Conservation (phyloP, 805 yeast genomes). For the Clavispora fructus region DNA sequence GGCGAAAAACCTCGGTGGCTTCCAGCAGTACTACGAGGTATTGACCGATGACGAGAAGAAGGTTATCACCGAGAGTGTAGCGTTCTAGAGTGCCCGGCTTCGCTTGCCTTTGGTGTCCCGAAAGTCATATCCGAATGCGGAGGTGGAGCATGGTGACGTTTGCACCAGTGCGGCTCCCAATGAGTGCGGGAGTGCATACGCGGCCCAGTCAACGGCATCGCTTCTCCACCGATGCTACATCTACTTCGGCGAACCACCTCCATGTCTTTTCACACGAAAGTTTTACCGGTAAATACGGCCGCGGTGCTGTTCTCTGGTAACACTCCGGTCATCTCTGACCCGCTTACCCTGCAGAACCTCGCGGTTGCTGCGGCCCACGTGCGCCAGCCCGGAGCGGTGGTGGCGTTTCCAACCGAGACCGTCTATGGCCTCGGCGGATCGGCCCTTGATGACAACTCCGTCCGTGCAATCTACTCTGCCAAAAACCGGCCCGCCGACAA, state of each 20-base stretch:
- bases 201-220: not conserved
- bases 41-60: slow-evolving; percentile 52
- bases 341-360: slow-evolving; percentile 47
- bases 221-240: not conserved
- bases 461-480: slow-evolving; percentile 72
- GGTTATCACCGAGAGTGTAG: slow-evolving; percentile 44
- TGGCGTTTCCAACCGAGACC: slow-evolving; percentile 96
- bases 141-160: not conserved
- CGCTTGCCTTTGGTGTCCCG: too few species aligned
- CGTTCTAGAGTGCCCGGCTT: slow-evolving; percentile 18
- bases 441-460: slow-evolving; percentile 68
- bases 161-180: not conserved
- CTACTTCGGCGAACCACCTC: not conserved
- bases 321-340: slow-evolving; percentile 45
- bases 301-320: slow-evolving; percentile 47
- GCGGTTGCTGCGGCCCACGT: slow-evolving; percentile 39
- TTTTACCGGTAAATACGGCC: slow-evolving; percentile 51
- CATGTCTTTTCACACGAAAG: slow-evolving; percentile 21
- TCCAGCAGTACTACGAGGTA: slow-evolving; percentile 45
- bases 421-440: slow-evolving; percentile 96
- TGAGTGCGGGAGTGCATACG: not conserved
- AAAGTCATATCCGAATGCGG: too few species aligned
- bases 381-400: slow-evolving; percentile 34
- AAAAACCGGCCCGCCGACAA: slow-evolving; percentile 94
- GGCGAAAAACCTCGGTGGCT: slow-evolving; percentile 43